Evolutionary conservation across 208 protist species (phyloP).

Genomic region (Acanthamoeba divionensis): DNA sequence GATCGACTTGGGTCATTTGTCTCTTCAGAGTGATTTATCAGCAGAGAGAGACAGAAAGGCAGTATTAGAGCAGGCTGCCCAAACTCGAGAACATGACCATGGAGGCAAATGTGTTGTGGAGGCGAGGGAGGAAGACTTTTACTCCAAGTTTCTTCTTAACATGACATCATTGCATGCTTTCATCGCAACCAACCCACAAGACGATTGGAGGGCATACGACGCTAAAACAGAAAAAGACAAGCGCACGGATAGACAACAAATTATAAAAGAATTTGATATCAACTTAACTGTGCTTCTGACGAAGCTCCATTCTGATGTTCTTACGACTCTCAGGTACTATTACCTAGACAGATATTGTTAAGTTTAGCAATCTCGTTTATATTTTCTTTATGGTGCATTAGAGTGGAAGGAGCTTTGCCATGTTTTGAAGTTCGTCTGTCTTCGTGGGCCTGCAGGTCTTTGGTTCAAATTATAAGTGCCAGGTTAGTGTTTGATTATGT

Average conservation of each 20-base stretch:
- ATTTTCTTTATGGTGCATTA: neutral
- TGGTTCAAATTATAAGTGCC: neutral
- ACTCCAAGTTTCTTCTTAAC: constrained; percentile 22
- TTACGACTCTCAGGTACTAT: constrained; percentile 6
- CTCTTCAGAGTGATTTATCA: constrained; percentile 8
- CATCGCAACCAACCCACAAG: neutral
- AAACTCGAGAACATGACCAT: neutral
- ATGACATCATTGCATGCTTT: constrained; percentile 20
- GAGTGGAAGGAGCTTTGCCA: neutral
- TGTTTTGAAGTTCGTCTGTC: neutral
- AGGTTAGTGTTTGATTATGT: neutral
- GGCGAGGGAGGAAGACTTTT: constrained; percentile 13
- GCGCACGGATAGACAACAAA: neutral
- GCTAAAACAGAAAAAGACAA: neutral
- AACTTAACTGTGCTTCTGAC: neutral
- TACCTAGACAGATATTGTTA: no score
- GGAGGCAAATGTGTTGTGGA: neutral
- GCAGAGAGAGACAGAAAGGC: neutral
- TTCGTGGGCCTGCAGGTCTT: neutral
- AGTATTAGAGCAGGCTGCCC: no score
- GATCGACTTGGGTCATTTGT: constrained; percentile 23
- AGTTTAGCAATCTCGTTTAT: neutral
- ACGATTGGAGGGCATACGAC: no score
- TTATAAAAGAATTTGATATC: constrained; percentile 12
- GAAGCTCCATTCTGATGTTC: neutral